These are phyloP conservation scores for Sparassis latifolia DNA, from an alignment of 1,284 basidiomycete species.

Conservation along the genomic window DNA sequence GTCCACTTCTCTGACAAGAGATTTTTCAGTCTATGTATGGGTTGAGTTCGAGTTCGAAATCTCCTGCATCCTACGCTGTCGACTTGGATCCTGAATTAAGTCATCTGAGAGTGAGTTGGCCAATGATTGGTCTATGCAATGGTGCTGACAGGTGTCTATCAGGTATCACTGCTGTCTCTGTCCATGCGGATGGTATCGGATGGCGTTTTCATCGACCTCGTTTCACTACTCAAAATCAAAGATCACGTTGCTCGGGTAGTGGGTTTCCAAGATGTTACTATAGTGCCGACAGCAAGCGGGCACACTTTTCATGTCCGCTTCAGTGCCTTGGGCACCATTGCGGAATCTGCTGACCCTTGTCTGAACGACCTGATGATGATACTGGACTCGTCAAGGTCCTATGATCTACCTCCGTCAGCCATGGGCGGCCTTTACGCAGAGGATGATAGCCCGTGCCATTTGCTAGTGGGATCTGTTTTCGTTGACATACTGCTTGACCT, in stretches of 20 bases:
- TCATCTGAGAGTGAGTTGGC: slow-evolving; percentile 38
- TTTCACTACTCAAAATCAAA: slow-evolving; percentile 55
- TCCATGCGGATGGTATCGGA: slow-evolving; percentile 59
- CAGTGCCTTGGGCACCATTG: slow-evolving; percentile 36
- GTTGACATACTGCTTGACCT: slow-evolving; percentile 51
- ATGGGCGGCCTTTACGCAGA: slow-evolving; percentile 37
- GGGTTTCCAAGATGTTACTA: slow-evolving; percentile 47
- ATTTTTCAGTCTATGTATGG: slow-evolving; percentile 40
- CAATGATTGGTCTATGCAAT: neutral
- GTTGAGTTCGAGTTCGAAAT: slow-evolving; percentile 24
- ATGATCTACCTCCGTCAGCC: slow-evolving; percentile 41
- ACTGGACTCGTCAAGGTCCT: slow-evolving; percentile 48
- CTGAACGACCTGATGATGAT: slow-evolving; percentile 48
- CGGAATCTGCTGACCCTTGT: slow-evolving; percentile 44
- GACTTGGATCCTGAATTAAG: slow-evolving; percentile 39
- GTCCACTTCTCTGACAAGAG: neutral
- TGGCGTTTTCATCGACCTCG: slow-evolving; percentile 46
- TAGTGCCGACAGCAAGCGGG: slow-evolving; percentile 38
- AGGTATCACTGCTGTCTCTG: slow-evolving; percentile 53
- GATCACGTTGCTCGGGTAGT: slow-evolving; percentile 45
- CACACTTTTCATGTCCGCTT: slow-evolving; percentile 49
- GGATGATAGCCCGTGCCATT: slow-evolving; percentile 36
- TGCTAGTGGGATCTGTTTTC: slow-evolving; percentile 56
- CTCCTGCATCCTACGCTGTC: neutral
- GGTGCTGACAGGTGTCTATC: neutral